These are phyloP conservation scores for Talaromyces nanjingensis DNA, from an alignment of 495 filamentous ascomycete genomes.

Conservation along the genomic window DNA sequence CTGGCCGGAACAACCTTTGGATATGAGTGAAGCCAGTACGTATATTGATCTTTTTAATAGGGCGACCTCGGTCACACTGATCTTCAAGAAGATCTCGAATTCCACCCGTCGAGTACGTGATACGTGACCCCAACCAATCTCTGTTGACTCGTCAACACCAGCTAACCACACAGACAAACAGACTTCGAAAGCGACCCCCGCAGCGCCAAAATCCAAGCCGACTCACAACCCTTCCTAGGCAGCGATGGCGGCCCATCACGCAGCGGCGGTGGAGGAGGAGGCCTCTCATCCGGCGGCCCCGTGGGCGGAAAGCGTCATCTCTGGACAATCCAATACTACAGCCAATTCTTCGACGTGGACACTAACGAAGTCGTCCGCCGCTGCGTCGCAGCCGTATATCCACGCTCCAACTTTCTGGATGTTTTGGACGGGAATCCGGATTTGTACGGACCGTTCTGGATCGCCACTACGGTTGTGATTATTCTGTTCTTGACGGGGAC, in stretches of 20 bases:
- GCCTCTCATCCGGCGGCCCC: constrained; percentile 34
- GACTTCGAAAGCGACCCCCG: constrained; percentile 50
- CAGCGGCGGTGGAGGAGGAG: constrained; percentile 23
- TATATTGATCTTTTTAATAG: too few relatives aligned
- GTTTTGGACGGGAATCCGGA: constrained; percentile 96
- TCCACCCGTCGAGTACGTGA: constrained; percentile 77
- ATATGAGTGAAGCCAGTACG: too few relatives aligned
- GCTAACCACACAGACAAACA: constrained; percentile 16
- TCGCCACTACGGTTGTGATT: constrained; percentile 93
- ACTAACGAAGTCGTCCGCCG: constrained; percentile 78
- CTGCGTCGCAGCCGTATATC: constrained; percentile 78
- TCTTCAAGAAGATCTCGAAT: constrained; percentile 97
- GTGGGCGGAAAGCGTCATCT: constrained; percentile 71
- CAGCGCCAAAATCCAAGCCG: constrained; percentile 49
- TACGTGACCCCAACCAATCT: constrained; percentile 23
- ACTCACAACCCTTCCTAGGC: constrained; percentile 56
- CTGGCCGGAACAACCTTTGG: too few relatives aligned
- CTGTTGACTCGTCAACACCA: neutral
- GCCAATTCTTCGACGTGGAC: constrained; percentile 97
- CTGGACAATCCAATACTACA: constrained; percentile 90
- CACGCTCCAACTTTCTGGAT: constrained; percentile 89
- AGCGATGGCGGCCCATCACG: constrained; percentile 36
- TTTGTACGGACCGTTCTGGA: constrained; percentile 94
- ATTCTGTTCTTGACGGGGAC: constrained; percentile 94
- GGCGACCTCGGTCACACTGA: constrained; percentile 98